These are phyloP conservation scores for Herpotrichia juniperi DNA, from an alignment of 2,329 filamentous ascomycete genomes.

Conservation along the genomic window DNA sequence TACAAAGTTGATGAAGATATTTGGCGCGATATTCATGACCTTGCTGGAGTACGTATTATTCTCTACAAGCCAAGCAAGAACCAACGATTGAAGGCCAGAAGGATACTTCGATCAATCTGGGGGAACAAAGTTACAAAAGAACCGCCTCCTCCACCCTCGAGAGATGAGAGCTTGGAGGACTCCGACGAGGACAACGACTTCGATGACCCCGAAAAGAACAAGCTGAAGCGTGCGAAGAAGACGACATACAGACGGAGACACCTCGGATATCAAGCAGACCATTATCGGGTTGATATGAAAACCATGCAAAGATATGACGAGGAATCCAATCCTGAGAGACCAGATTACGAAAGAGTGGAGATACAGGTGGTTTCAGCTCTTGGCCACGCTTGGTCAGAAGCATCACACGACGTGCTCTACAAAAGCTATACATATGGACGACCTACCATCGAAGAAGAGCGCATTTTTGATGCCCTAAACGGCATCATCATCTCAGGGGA, in stretches of 20 bases:
- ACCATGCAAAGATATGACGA: constrained; percentile 2
- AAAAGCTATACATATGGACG: constrained; percentile 21
- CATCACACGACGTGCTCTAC: constrained; percentile 35
- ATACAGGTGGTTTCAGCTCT: constrained; percentile 36
- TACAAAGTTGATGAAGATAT: constrained; percentile 8
- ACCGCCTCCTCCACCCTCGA: no score
- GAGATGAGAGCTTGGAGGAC: no score
- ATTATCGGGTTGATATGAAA: constrained; percentile 16
- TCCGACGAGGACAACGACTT: no score
- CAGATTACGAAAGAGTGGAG: constrained; percentile 22
- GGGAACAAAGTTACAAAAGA: not conserved
- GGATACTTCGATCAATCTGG: not conserved
- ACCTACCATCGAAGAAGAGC: constrained; percentile 12
- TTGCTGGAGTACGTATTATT: constrained; percentile 13
- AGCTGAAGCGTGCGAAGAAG: no score
- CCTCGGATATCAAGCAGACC: constrained; percentile 15
- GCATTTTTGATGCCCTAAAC: constrained; percentile 17
- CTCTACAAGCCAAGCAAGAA: constrained; percentile 10
- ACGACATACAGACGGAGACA: constrained; percentile 8
- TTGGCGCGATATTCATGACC: constrained; percentile 4
- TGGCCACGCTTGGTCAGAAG: constrained; percentile 33
- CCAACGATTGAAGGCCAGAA: not conserved
- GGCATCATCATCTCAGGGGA: constrained; percentile 19
- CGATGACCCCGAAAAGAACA: no score
- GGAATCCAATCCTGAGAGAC: not conserved